These are phyloP conservation scores for Hylodesmum podocarpum DNA, from an alignment of 306 rosid genomes.

Conservation along the genomic window DNA sequence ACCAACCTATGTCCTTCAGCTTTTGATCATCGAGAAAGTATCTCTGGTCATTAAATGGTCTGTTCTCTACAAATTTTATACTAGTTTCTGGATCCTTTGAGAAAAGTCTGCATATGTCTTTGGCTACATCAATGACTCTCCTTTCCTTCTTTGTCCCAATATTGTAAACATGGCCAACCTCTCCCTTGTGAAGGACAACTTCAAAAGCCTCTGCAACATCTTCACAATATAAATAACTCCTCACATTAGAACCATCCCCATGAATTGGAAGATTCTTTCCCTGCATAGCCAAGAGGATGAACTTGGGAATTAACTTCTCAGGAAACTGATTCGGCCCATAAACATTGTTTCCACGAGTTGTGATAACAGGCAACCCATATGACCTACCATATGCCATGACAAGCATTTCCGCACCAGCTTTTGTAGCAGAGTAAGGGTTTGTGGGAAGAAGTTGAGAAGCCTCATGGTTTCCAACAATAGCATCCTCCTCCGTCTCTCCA, in stretches of 20 bases:
- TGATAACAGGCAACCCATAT: conserved; percentile 61
- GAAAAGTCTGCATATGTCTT: conserved; percentile 56
- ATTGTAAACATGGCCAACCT: conserved; percentile 63
- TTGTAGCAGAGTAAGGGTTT: conserved; percentile 64
- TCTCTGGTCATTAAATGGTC: conserved; percentile 65
- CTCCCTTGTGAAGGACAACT: conserved; percentile 62
- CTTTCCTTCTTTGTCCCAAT: conserved; percentile 67
- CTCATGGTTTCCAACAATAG: conserved; percentile 63
- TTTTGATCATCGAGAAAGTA: conserved; percentile 71
- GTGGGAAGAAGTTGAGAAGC: conserved; percentile 69
- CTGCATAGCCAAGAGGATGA: conserved; percentile 64
- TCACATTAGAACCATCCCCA: conserved; percentile 68
- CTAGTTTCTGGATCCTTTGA: conserved; percentile 35
- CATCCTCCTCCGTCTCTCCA: conserved; percentile 69
- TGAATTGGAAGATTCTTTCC: conserved; percentile 65
- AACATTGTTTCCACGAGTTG: conserved; percentile 66
- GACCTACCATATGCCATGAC: conserved; percentile 71
- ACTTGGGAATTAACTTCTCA: conserved; percentile 60
- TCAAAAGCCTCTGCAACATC: conserved; percentile 78
- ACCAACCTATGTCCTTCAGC: conserved; percentile 74
- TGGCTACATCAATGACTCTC: conserved; percentile 60
- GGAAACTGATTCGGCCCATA: conserved; percentile 72
- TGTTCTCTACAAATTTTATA: conserved; percentile 56
- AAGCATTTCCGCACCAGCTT: conserved; percentile 75
- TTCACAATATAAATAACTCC: conserved; percentile 63